phyloP scores from a whole-genome alignment of 441 rosid genomes.

The Bocquillonia castaneifolia region DNA sequence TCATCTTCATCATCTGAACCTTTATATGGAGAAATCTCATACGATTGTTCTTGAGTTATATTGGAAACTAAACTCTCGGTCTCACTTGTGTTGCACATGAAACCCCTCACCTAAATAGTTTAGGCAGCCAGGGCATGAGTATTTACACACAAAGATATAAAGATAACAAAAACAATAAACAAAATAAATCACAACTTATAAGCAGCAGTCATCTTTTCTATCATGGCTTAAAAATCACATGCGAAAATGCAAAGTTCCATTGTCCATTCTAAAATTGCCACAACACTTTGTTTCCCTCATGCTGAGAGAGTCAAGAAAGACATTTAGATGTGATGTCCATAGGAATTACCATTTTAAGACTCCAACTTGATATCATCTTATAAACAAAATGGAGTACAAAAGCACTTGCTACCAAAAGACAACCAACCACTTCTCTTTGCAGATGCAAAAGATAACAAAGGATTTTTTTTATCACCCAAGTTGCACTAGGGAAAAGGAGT shows the following conservation, averaged over 20 bases:
- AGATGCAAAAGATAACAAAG: neutral
- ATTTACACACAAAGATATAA: neutral
- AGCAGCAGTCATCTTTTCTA: neutral
- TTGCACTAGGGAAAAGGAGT: neutral
- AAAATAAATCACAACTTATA: neutral
- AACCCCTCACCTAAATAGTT: conserved; percentile 39
- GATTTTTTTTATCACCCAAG: neutral
- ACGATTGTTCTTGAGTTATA: conserved; percentile 50
- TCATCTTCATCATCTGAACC: conserved; percentile 83
- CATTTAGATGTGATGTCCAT: neutral
- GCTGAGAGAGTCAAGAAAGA: neutral
- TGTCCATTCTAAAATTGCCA: neutral
- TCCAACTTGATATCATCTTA: neutral
- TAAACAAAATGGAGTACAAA: neutral
- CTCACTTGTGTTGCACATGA: conserved; percentile 26
- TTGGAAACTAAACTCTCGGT: conserved; percentile 14
- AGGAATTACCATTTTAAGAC: neutral
- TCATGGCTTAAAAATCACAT: neutral
- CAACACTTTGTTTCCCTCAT: neutral
- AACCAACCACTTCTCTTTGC: neutral
- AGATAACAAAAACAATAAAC: neutral
- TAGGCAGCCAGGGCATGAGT: conserved; percentile 19
- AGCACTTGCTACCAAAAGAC: neutral
- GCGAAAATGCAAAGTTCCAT: conserved; percentile 2
- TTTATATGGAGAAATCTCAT: conserved; percentile 89